Base-by-base conservation (phyloP, 2,329 filamentous ascomycete species). In the Myriosclerotinia curreyana region DNA sequence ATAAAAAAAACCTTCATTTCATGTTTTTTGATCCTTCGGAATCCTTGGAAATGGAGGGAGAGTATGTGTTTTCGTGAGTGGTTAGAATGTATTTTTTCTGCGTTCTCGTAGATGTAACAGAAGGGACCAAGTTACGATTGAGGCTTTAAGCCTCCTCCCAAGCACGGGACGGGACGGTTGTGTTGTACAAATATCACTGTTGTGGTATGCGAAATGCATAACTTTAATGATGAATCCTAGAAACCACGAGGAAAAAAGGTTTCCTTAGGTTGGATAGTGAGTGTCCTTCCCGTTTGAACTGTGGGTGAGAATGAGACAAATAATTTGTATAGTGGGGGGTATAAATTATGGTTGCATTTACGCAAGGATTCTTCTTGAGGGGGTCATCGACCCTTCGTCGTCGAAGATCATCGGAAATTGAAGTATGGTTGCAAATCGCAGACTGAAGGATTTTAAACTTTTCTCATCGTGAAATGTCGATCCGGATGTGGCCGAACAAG, bases 241-340 rank as follows among this genome's bases (percentile, higher is more conserved):
- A 51, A 59, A 64, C 55, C 61, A 64, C 53, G 61, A 64, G 61
- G 61, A 42, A 40, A 42, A 38, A 46, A 51, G 31, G 61, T 44
- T 59, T 46, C 46, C 28, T 59, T 64, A 22, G 36, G 61, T 64
- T 49, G 52, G 53, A 64, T 50, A 38, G 53, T 59, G 53, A 42
- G 25, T 28, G 36, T 44, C 40, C 36, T 59, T 58, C 28, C 61
- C n/a, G 36, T 59, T 44, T 59, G 61, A 40, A 20, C 28, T 64
- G 61, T 50, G 52, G 60, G 40, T 62, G 61, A 50, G 31, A 40
- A 42, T 46, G 42, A 17, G 44, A 48, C 46, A 34, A 28, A 36
- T 9, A 44, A 25, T 20, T 51, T 46, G 25, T 48, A 20, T 40
- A 40, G 46, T 38, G 53, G 54, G 44, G 50, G 54, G 25, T 17